These are phyloP conservation scores for Amanita fuliginea DNA, from an alignment of 768 basidiomycete genomes.

Conservation along the genomic window DNA sequence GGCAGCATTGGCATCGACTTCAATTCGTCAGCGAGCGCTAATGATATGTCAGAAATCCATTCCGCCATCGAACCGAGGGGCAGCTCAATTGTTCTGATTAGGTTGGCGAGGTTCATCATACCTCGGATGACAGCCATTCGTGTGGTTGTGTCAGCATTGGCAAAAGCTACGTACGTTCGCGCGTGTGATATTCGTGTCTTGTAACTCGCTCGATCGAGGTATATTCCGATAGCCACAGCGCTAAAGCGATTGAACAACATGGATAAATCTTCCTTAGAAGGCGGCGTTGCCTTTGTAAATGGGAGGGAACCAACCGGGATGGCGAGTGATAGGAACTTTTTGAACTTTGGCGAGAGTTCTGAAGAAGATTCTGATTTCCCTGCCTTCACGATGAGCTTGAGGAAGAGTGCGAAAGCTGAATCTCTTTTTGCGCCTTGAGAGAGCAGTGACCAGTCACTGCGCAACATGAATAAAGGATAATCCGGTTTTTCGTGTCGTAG, in stretches of 20 bases:
- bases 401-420: conserved; percentile 66
- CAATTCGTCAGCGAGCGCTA: conserved; percentile 45
- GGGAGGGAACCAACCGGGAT: conserved; percentile 63
- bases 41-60: conserved; percentile 58
- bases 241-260: conserved; percentile 78
- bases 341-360: conserved; percentile 31
- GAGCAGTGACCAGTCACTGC: conserved; percentile 43
- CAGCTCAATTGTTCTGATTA: conserved; percentile 36
- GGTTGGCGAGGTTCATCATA: conserved; percentile 55
- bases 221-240: conserved; percentile 57
- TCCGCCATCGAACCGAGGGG: conserved; percentile 36
- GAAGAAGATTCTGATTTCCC: conserved; percentile 19
- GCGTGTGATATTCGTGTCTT: conserved; percentile 52
- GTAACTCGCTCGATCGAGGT: conserved; percentile 44
- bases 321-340: conserved; percentile 61
- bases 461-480: conserved; percentile 62
- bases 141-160: conserved; percentile 49
- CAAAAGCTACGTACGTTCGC: conserved; percentile 56
- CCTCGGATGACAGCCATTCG: conserved; percentile 68
- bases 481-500: conserved; percentile 49
- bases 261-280: conserved; percentile 46
- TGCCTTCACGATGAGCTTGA: conserved; percentile 72
- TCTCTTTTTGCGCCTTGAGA: conserved; percentile 42
- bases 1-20: conserved; percentile 16
- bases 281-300: conserved; percentile 44